Percentiles rank a stretch among this genome's conserved stretches.
phyloP scores from a whole-genome alignment of 257 asterid species.

The Nicotiana tabacum region DNA sequence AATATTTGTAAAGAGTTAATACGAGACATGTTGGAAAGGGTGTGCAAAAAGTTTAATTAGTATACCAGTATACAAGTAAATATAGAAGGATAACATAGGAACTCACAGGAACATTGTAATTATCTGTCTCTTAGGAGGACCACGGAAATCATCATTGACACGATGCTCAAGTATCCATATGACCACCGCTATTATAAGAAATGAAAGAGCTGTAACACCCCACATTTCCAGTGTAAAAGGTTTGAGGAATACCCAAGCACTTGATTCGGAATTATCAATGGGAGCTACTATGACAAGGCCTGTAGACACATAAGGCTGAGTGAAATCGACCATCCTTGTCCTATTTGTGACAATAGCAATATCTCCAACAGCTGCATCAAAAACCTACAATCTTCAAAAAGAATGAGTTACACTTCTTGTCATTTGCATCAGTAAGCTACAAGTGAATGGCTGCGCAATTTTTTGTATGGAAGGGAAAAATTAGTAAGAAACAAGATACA shows the following conservation, averaged over 20 bases:
- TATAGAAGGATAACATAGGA: neutral
- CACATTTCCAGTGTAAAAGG: slow-evolving; percentile 26
- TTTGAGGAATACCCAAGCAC: slow-evolving; percentile 28
- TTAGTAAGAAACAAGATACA: neutral
- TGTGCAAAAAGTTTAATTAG: neutral
- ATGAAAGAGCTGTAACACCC: slow-evolving; percentile 22
- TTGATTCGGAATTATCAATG: slow-evolving; percentile 17
- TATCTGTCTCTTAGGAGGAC: slow-evolving; percentile 31
- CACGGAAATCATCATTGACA: slow-evolving; percentile 29
- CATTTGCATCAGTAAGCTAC: neutral
- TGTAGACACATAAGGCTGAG: slow-evolving; percentile 16
- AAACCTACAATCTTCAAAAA: slow-evolving; percentile 11
- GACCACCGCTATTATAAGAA: slow-evolving; percentile 26
- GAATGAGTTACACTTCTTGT: neutral
- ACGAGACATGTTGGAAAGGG: neutral
- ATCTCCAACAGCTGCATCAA: slow-evolving; percentile 35
- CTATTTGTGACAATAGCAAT: slow-evolving; percentile 29
- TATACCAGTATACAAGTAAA: neutral
- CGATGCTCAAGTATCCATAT: slow-evolving; percentile 33
- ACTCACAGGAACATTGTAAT: slow-evolving; percentile 27
- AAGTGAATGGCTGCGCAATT: neutral
- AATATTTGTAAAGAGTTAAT: slow-evolving; percentile 1
- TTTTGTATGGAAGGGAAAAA: neutral
- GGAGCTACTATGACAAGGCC: slow-evolving; percentile 27
- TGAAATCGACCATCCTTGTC: slow-evolving; percentile 20